A percentile compares a stretch with the other conserved stretches of the same genome.
Conservation (phyloP, 2,329 filamentous ascomycete species). For the Colletotrichum viniferum region DNA sequence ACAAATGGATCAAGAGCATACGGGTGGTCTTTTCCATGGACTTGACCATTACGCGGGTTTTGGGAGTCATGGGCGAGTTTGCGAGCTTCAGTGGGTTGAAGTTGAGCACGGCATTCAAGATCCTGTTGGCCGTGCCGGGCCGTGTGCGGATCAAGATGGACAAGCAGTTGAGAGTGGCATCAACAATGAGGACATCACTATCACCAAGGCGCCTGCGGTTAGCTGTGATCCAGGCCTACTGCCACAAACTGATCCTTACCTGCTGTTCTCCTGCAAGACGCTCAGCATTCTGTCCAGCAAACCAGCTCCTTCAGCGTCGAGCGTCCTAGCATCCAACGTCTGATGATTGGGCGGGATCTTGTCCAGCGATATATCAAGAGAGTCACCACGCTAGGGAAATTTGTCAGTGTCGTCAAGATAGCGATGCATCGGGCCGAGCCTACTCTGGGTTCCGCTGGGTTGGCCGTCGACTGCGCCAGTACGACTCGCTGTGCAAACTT, state of each 20-base stretch:
- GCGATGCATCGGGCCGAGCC: conserved; percentile 34
- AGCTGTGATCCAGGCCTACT: neutral
- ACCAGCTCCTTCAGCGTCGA: conserved; percentile 93
- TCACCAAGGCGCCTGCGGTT: neutral
- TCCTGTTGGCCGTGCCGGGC: conserved; percentile 81
- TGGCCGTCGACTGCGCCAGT: conserved; percentile 85
- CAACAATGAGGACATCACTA: conserved; percentile 87
- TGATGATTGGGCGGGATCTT: conserved; percentile 85
- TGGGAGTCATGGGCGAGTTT: conserved; percentile 77
- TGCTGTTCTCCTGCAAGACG: conserved; percentile 84
- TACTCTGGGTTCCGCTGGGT: conserved; percentile 83
- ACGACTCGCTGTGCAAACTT: conserved; percentile 97
- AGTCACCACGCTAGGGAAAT: conserved; percentile 45
- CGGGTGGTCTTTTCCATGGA: conserved; percentile 96
- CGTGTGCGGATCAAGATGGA: conserved; percentile 83
- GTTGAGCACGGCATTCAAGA: conserved; percentile 81
- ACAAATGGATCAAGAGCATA: conserved; percentile 80
- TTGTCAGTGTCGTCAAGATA: conserved; percentile 25
- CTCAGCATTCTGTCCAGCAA: conserved; percentile 86
- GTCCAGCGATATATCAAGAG: conserved; percentile 80
- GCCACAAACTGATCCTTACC: conserved; percentile 55
- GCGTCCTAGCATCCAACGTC: conserved; percentile 75
- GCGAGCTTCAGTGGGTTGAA: conserved; percentile 91
- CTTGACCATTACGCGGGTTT: conserved; percentile 80
- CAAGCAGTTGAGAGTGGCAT: conserved; percentile 89